phyloP scores from a whole-genome alignment of 768 basidiomycete genomes.

The Paxillus ammoniavirescens region DNA sequence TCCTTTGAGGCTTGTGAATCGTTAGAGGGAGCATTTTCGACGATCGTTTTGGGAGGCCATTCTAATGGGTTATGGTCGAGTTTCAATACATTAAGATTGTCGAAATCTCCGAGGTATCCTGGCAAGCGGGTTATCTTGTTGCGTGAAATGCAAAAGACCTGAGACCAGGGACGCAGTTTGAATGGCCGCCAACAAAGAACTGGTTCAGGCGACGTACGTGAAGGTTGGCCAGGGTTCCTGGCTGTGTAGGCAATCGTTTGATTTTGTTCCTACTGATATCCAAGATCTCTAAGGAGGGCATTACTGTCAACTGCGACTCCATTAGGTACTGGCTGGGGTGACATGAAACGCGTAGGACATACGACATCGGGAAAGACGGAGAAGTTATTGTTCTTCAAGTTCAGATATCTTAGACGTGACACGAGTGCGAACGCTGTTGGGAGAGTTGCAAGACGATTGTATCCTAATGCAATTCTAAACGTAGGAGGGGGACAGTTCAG shows the following conservation, averaged over 20 bases:
- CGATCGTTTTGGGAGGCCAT: slow-evolving; percentile 76
- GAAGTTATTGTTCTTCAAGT: slow-evolving; percentile 83
- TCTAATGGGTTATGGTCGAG: slow-evolving; percentile 90
- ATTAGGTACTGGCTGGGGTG: slow-evolving; percentile 9
- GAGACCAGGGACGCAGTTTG: slow-evolving; percentile 7
- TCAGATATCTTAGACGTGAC: slow-evolving; percentile 78
- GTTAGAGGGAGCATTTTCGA: slow-evolving; percentile 44
- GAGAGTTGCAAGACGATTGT: slow-evolving; percentile 78
- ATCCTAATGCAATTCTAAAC: slow-evolving; percentile 77
- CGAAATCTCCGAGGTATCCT: slow-evolving; percentile 71
- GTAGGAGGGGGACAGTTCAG: slow-evolving; percentile 5
- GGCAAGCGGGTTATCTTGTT: slow-evolving; percentile 85
- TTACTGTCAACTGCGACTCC: slow-evolving; percentile 63
- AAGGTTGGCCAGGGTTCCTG: slow-evolving; percentile 76
- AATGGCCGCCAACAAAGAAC: neutral
- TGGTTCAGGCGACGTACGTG: slow-evolving; percentile 44
- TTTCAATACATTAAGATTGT: slow-evolving; percentile 73
- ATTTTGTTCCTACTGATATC: slow-evolving; percentile 95
- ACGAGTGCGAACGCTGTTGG: slow-evolving; percentile 73
- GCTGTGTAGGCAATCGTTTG: slow-evolving; percentile 70
- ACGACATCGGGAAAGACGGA: slow-evolving; percentile 85
- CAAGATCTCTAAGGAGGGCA: slow-evolving; percentile 88
- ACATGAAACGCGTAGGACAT: slow-evolving; percentile 32
- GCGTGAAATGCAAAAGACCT: slow-evolving; percentile 85
- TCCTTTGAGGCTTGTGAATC: slow-evolving; percentile 56